A percentile compares a stretch with the other conserved stretches of the same genome.
Conservation (phyloP, 2,329 filamentous ascomycete genomes). For the Trichoderma koningii region DNA sequence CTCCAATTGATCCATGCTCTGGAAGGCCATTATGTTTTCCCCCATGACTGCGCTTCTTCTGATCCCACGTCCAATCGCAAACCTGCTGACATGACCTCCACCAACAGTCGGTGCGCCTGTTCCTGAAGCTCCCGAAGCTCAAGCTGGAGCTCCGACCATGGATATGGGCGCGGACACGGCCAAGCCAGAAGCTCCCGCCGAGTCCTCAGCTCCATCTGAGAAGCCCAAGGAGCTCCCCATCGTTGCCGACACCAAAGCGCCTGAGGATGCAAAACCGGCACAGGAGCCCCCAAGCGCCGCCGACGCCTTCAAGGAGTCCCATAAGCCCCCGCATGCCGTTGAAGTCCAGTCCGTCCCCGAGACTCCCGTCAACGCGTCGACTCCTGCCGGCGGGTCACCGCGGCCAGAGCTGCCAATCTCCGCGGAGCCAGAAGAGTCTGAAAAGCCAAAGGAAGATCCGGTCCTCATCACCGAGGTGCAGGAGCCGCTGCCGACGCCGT, state of each 20-base stretch:
- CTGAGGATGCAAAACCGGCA: slow-evolving; percentile 11
- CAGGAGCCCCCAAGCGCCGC: slow-evolving; percentile 13
- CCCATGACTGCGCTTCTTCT: not conserved
- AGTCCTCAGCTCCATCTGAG: slow-evolving; percentile 28
- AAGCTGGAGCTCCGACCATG: slow-evolving; percentile 36
- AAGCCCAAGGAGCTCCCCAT: slow-evolving; percentile 15
- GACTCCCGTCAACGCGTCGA: slow-evolving; percentile 41
- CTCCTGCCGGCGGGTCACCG: slow-evolving; percentile 42
- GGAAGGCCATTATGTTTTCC: not conserved
- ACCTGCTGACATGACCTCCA: slow-evolving; percentile 17
- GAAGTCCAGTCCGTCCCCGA: slow-evolving; percentile 42
- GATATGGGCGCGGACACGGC: slow-evolving; percentile 34
- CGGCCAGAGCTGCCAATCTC: slow-evolving; percentile 41
- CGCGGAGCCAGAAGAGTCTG: slow-evolving; percentile 34
- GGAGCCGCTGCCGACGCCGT: slow-evolving; percentile 32
- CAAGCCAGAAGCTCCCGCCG: slow-evolving; percentile 23
- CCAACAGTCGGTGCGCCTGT: slow-evolving; percentile 37
- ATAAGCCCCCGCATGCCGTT: slow-evolving; percentile 38
- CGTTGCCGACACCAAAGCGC: slow-evolving; percentile 16
- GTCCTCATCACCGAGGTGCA: slow-evolving; percentile 34
- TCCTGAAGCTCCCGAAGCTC: slow-evolving; percentile 36
- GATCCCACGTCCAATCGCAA: not conserved
- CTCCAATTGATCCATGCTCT: slow-evolving; percentile 11
- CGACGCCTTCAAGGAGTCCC: slow-evolving; percentile 12
- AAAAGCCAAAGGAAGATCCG: slow-evolving; percentile 36